A percentile compares a stretch with the other conserved stretches of the same genome.
Evolutionary conservation across 371 early-diverging fungal genomes (phyloP).

Genomic region (Capniomyces stellatus): DNA sequence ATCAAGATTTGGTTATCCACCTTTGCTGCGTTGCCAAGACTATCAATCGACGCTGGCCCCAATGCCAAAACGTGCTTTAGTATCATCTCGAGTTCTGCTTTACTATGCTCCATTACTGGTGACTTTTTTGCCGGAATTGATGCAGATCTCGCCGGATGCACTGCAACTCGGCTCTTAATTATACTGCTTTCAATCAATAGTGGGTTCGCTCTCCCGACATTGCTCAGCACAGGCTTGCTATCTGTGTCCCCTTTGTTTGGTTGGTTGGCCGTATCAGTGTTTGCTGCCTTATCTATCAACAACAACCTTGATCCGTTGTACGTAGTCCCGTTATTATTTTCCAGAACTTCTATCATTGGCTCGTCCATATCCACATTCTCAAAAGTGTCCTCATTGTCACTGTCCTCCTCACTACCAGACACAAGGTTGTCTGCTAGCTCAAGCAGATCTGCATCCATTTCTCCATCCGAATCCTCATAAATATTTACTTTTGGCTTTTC

Average conservation of each 20-base stretch:
- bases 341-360: not conserved
- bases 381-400: not conserved
- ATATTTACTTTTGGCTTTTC: too few relatives aligned
- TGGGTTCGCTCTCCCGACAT: not conserved
- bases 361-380: not conserved
- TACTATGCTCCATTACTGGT: too few relatives aligned
- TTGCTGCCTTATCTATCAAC: too few relatives aligned
- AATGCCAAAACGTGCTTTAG: not conserved
- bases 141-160: too few relatives aligned
- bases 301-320: not conserved
- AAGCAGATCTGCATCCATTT: not conserved
- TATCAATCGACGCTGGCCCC: not conserved
- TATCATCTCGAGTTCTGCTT: not conserved
- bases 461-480: not conserved
- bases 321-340: not conserved
- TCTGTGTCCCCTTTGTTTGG: not conserved
- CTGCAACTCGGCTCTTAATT: too few relatives aligned
- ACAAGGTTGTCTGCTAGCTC: not conserved
- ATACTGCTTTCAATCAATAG: not conserved
- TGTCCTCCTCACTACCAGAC: not conserved
- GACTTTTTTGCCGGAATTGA: too few relatives aligned
- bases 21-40: not conserved
- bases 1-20: not conserved
- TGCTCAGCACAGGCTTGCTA: not conserved
- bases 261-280: too few relatives aligned